Evolutionary conservation across 2,329 filamentous ascomycete species (phyloP), one percentile per base, ranked within the genome.

Genomic region (Pseudocercospora fijiensis): DNA sequence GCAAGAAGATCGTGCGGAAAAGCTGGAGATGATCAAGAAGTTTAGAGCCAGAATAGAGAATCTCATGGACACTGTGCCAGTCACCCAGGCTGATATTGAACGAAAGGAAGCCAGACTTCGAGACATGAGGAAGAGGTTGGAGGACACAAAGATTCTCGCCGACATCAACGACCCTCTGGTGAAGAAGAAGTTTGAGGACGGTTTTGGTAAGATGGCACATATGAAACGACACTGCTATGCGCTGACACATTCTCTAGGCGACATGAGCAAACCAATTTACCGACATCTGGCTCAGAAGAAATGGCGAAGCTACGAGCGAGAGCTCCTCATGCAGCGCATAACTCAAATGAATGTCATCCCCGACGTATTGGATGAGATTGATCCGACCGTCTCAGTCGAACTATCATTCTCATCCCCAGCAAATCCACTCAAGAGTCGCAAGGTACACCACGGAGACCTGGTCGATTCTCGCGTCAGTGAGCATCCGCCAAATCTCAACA

Each of bases 181-280:
- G 66, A 97, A 97, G 86, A 91, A 92, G 79, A 88, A 86, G 69
- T 98, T 96, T 70, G 95, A 99, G 76, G 93, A 98, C 78, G 92
- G 93, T 24, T 78, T 89, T 72, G 92, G 94, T 96, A 81, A 22
- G 53, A 18, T 51, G 7, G 11, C 11, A n/a, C 9, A 18, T 16
- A n/a, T 49, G 16, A 13, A 7, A 10, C 27, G 2, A 26, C 7
- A 6, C 24, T 63, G 6, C 22, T 6, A 1, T 22, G 1, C 58
- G 53, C 60, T 64, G 43, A 63, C 28, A 22, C 16, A 41, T 27
- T 11, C 11, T 9, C 7, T 69, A 97, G 93, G 90, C 69, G 92
- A 98, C 78, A 94, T 98, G 92, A 89, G 86, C 81, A 96, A 96
- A 78, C 94, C 94, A 67, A 93, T 99, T 75, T 99, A 99, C 82